phyloP scores from a whole-genome alignment of 495 filamentous ascomycete species.

The Aspergillus panamensis region DNA sequence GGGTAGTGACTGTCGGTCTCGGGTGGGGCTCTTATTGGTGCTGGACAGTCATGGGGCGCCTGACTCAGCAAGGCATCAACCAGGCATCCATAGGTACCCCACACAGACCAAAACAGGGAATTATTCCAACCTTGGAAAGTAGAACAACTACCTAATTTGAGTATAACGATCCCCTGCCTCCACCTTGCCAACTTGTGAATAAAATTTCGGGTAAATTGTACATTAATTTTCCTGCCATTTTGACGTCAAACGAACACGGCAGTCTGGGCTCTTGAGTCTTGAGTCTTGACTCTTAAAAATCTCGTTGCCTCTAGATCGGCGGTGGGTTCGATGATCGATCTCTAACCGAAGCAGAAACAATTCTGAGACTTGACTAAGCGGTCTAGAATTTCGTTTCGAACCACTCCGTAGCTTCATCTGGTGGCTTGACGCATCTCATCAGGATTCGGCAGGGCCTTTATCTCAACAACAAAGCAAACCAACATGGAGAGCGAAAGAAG shows the following conservation, averaged over 20 bases:
- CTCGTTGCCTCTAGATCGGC: neutral
- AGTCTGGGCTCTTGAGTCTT: too few relatives aligned
- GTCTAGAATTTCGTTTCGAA: conserved; percentile 1
- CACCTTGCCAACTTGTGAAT: neutral
- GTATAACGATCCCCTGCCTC: neutral
- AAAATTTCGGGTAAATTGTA: neutral
- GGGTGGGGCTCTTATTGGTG: neutral
- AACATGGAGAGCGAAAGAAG: neutral
- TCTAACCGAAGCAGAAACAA: neutral
- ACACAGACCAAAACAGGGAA: too few relatives aligned
- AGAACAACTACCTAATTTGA: neutral
- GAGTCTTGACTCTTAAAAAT: neutral
- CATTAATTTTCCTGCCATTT: neutral
- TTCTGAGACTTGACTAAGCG: conserved; percentile 2
- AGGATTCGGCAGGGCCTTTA: neutral
- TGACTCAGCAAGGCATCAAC: neutral
- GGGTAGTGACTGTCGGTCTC: neutral
- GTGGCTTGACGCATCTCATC: neutral
- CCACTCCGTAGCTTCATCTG: neutral
- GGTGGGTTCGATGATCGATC: neutral
- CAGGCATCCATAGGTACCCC: neutral
- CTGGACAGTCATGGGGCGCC: neutral
- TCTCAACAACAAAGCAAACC: neutral
- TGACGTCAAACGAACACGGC: neutral
- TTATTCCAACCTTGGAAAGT: too few relatives aligned